phyloP scores from a whole-genome alignment of 257 asterid species.

The Forsythia viridissima region DNA sequence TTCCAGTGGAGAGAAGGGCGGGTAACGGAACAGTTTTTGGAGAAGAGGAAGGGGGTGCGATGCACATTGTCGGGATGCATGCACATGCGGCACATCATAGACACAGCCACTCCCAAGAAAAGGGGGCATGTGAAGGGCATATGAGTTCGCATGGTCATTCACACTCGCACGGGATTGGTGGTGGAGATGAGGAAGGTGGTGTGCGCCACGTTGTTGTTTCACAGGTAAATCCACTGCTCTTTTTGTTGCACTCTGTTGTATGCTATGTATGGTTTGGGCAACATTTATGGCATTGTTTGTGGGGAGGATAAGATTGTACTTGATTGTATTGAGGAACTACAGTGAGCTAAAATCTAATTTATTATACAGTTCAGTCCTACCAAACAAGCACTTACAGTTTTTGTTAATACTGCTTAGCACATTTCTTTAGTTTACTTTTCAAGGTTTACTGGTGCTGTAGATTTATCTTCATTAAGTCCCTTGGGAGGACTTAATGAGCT shows the following conservation, averaged over 20 bases:
- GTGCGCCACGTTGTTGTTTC: slow-evolving; percentile 82
- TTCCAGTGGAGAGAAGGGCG: slow-evolving; percentile 46
- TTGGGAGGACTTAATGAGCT: background rate
- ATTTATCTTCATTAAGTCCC: background rate
- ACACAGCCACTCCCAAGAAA: slow-evolving; percentile 70
- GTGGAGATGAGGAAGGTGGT: slow-evolving; percentile 62
- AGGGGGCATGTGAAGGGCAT: slow-evolving; percentile 50
- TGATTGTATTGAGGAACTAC: background rate
- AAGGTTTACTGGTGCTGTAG: background rate
- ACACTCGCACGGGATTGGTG: slow-evolving; percentile 44
- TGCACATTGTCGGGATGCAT: slow-evolving; percentile 92
- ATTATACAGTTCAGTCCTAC: background rate
- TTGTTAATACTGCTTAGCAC: background rate
- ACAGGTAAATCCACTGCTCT: slow-evolving; percentile 48
- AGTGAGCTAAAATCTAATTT: background rate
- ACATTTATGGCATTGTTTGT: background rate
- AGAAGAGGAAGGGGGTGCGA: slow-evolving; percentile 84
- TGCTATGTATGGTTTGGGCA: background rate
- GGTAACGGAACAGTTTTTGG: slow-evolving; percentile 58
- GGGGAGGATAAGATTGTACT: background rate
- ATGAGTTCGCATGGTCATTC: slow-evolving; percentile 54
- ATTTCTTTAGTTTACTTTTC: no score
- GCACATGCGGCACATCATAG: slow-evolving; percentile 90
- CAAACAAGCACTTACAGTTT: background rate
- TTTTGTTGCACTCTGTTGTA: background rate